Base-by-base conservation (phyloP, 2,329 filamentous ascomycete genomes). In the Thelonectria blattea region DNA sequence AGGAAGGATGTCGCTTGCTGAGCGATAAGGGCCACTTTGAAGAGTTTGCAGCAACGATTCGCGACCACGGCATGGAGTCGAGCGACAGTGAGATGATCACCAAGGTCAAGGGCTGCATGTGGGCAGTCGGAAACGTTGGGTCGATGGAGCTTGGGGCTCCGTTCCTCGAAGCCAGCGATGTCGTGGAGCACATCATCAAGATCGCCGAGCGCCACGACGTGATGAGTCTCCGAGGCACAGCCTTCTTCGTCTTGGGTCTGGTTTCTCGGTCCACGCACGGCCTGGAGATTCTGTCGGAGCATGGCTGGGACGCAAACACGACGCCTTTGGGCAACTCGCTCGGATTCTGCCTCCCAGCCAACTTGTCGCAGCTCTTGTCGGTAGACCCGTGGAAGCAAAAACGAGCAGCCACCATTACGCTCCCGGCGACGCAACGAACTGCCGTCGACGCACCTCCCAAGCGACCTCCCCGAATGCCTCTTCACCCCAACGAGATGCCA, bases 111-210 rank as follows among this genome's bases (percentile, higher is more conserved):
- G 95, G 93, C 8, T 97, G 93, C 73, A 82, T 99, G 49, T 99
- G 95, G 95, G 95, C 95, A 0, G 93, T 99, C 1, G 95, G 95
- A 22, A 99, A 99, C 69, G 94, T 99, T 39, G 95, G 95, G 0
- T 97, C 93, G 0, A 98, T 99, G 93, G 94, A 98, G 70, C 87
- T 97, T 2, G 95, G 95, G 1, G 94, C 94, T 1, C 93, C 93
- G 0, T 99, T 99, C 74, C 82, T 99, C 3, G 95, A 97, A 76
- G 89, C 91, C 57, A 91, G 88, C 39, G 91, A 97, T 66, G 92
- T 98, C 39, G 92, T 98, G 17, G 87, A 90, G 71, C 87, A 90
- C 64, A 94, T 99, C 63, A 88, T 98, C 48, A 84, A 88, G 64
- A 97, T 99, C 72, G 95, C 95, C 1, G 92, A 97, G 74, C 81